Conservation (phyloP, 1,284 basidiomycete genomes). For the Boletus sp. region DNA sequence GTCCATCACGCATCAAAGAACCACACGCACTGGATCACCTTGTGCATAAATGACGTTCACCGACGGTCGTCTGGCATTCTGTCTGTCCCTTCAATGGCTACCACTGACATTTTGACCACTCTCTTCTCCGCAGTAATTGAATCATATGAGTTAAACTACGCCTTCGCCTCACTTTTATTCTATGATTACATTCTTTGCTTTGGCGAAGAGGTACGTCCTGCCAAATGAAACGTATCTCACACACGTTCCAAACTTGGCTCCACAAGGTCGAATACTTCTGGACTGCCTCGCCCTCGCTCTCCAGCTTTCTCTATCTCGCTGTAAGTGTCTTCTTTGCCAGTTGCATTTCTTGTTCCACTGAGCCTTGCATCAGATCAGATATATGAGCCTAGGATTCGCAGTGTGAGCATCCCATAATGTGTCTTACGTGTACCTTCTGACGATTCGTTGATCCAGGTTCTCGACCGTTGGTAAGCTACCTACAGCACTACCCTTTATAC, state of each 20-base stretch:
- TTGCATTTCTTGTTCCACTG: background rate
- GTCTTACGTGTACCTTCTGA: background rate
- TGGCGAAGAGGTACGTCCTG: constrained; percentile 8
- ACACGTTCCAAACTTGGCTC: background rate
- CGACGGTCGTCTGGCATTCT: too few species aligned
- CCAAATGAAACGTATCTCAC: background rate
- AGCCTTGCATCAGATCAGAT: constrained; percentile 9
- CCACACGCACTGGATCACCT: background rate
- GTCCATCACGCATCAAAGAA: background rate
- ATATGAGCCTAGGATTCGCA: constrained; percentile 3
- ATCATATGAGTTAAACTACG: background rate
- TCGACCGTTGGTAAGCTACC: constrained; percentile 1
- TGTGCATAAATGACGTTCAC: background rate
- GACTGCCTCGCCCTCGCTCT: constrained; percentile 10
- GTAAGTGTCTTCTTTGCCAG: constrained; percentile 1
- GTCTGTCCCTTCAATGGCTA: background rate
- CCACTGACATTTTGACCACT: background rate
- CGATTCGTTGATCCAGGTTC: background rate
- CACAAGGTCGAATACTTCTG: constrained; percentile 14
- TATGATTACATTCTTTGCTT: constrained; percentile 11
- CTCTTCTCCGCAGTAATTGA: background rate
- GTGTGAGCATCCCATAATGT: background rate
- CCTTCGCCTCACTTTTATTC: constrained; percentile 4
- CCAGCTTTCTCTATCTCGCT: constrained; percentile 7
- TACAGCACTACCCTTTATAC: background rate